phyloP scores from a whole-genome alignment of 202 grass and related monocot species.

The Elaeis oleifera region DNA sequence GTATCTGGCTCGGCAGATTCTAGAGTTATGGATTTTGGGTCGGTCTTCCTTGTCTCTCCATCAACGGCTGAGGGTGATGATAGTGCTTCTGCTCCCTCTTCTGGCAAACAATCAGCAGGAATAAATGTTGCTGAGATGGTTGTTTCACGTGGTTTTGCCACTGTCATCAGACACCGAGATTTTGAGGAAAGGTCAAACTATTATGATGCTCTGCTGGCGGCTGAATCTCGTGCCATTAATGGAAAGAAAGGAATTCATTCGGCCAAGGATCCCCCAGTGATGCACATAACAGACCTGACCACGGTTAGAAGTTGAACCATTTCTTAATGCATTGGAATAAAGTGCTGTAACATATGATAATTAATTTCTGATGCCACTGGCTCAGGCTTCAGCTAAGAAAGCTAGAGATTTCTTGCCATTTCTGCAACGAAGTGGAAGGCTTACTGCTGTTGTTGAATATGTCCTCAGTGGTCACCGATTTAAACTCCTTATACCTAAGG shows the following conservation, averaged over 20 bases:
- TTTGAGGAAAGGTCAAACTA: conserved; percentile 97
- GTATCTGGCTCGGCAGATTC: conserved; percentile 36
- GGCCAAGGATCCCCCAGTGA: conserved; percentile 59
- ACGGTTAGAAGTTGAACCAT: conserved; percentile 29
- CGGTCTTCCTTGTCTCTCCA: conserved; percentile 59
- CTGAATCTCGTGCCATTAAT: conserved; percentile 84
- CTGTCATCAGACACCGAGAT: conserved; percentile 68
- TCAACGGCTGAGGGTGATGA: conserved; percentile 60
- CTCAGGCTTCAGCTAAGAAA: conserved; percentile 74
- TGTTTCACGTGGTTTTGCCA: conserved; percentile 71
- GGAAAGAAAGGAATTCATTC: conserved; percentile 91
- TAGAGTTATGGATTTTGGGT: conserved; percentile 90
- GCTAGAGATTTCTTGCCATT: conserved; percentile 98
- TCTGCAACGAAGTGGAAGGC: conserved; percentile 72
- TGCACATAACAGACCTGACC: conserved; percentile 94
- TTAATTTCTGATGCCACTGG: background rate
- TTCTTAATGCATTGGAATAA: no score
- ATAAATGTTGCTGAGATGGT: conserved; percentile 85
- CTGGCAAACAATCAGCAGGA: conserved; percentile 32
- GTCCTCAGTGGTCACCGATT: conserved; percentile 95
- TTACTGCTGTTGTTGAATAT: conserved; percentile 85
- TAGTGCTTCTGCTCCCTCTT: conserved; percentile 30
- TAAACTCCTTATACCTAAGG: conserved; percentile 87
- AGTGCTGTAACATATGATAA: no score
- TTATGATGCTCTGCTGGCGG: conserved; percentile 78